Evolutionary conservation across 2,329 filamentous ascomycete species (phyloP).

Genomic region (Aschersonia sp.): DNA sequence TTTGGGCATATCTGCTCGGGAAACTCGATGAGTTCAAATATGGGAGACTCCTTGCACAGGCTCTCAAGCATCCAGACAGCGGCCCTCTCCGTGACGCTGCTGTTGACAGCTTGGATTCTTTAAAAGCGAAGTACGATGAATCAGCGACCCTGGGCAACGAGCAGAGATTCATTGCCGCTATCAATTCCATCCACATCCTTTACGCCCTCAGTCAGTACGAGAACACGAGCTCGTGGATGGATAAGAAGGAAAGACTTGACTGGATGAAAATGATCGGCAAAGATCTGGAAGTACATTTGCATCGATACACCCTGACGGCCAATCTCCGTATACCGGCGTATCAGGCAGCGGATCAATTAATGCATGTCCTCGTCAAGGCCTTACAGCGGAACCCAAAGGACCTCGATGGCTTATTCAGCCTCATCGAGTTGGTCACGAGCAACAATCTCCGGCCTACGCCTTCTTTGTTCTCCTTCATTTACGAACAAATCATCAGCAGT

Average conservation of each 20-base stretch:
- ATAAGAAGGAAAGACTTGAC: constrained; percentile 43
- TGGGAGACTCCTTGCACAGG: constrained; percentile 81
- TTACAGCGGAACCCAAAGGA: constrained; percentile 61
- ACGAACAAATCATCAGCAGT: constrained; percentile 67
- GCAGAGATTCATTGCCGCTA: constrained; percentile 50
- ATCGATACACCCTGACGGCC: constrained; percentile 52
- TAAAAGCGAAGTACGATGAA: constrained; percentile 55
- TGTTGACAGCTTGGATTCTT: constrained; percentile 54
- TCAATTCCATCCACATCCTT: constrained; percentile 79
- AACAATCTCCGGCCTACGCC: constrained; percentile 70
- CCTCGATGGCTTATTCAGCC: constrained; percentile 67
- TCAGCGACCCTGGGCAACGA: constrained; percentile 51
- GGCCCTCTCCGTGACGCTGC: constrained; percentile 60
- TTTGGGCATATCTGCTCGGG: constrained; percentile 65
- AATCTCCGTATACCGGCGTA: constrained; percentile 70
- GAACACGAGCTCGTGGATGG: constrained; percentile 56
- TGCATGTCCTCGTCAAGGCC: constrained; percentile 71
- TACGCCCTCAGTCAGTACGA: constrained; percentile 60
- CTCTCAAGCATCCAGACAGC: constrained; percentile 63
- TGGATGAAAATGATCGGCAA: constrained; percentile 56
- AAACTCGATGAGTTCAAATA: constrained; percentile 75
- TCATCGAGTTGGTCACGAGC: constrained; percentile 72
- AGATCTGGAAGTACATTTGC: constrained; percentile 62
- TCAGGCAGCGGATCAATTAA: constrained; percentile 78
- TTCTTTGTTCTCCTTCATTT: constrained; percentile 68